These are phyloP conservation scores for Spergularia marina DNA, from an alignment of 148 eudicot species.

Conservation along the genomic window DNA sequence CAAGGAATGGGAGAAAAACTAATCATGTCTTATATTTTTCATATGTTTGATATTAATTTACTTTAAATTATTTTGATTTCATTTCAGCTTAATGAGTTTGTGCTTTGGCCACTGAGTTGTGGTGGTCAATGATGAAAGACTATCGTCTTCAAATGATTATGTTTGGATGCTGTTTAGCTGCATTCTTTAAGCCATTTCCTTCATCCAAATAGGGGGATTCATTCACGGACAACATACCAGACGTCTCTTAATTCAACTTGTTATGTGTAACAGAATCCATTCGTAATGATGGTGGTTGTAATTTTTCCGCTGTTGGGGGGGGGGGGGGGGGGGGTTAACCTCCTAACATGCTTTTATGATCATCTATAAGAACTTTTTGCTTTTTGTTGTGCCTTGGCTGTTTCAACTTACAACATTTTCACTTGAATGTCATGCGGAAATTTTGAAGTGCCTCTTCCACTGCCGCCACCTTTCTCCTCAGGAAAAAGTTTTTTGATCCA, in stretches of 20 bases:
- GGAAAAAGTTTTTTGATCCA: constrained; percentile 62
- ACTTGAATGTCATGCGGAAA: constrained; percentile 42
- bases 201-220: not conserved
- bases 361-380: constrained; percentile 29
- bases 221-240: not conserved
- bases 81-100: too few relatives aligned
- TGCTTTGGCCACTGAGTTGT: not conserved
- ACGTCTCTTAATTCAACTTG: not conserved
- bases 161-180: not conserved
- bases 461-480: constrained; percentile 92
- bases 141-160: not conserved
- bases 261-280: not conserved
- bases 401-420: constrained; percentile 29
- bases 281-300: not conserved
- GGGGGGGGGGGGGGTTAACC: not conserved
- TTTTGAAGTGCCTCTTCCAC: constrained; percentile 90
- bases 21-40: not conserved
- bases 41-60: not conserved
- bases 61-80: not conserved
- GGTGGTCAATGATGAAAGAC: not conserved
- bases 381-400: not conserved
- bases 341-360: not conserved
- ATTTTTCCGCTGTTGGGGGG: not conserved
- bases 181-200: not conserved
- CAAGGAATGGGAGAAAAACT: not conserved